A percentile compares a stretch with the other conserved stretches of the same genome.
Conservation (phyloP, 1,139 yeast genomes). For the Kodamaea sp. region DNA sequence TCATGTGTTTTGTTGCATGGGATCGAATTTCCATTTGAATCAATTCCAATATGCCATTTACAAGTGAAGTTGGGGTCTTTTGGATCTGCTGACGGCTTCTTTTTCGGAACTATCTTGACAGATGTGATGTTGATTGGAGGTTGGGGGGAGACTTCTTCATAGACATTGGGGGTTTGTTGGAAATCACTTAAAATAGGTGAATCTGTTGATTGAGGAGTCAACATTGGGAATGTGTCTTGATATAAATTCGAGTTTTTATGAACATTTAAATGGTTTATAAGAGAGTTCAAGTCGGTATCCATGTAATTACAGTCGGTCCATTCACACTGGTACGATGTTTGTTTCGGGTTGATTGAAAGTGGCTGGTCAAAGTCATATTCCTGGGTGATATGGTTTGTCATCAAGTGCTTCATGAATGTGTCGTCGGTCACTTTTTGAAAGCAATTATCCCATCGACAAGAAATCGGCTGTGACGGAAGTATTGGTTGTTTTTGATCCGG, state of each 20-base stretch:
- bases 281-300: constrained; percentile 47
- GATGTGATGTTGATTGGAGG: constrained; percentile 28
- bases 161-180: not conserved
- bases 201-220: constrained; percentile 17
- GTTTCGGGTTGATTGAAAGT: constrained; percentile 12
- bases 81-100: constrained; percentile 8
- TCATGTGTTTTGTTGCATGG: constrained; percentile 50
- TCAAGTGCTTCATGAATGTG: constrained; percentile 53
- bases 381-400: constrained; percentile 50
- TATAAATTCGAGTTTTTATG: constrained; percentile 28
- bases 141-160: not conserved
- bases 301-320: constrained; percentile 68
- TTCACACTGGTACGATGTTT: constrained; percentile 49
- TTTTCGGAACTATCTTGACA: constrained; percentile 33
- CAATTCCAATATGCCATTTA: constrained; percentile 43
- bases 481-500: not conserved
- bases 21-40: constrained; percentile 27
- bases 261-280: constrained; percentile 59
- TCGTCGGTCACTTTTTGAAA: constrained; percentile 36
- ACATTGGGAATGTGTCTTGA: constrained; percentile 8
- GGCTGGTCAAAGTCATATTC: constrained; percentile 16
- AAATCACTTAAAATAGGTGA: not conserved
- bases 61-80: constrained; percentile 34
- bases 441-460: constrained; percentile 62
- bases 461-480: constrained; percentile 3